Percentiles rank a stretch among this genome's conserved stretches.
These are phyloP conservation scores for Acer yangbiense DNA, from an alignment of 345 rosid genomes.

Conservation along the genomic window DNA sequence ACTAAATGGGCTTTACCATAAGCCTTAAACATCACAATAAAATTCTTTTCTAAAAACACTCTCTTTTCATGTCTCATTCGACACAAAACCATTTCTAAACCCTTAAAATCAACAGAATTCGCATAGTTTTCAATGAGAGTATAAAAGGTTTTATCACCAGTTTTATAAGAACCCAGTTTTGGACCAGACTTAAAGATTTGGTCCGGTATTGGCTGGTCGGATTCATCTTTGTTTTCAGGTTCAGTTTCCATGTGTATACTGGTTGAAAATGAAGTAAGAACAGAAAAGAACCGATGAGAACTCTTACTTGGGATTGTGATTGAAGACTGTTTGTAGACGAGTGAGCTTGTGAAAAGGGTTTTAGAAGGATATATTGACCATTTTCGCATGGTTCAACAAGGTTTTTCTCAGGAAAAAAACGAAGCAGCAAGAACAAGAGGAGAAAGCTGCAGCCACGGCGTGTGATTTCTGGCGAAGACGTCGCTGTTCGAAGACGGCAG, in stretches of 20 bases:
- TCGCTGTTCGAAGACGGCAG: too few species aligned
- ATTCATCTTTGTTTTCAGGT: constrained; percentile 8
- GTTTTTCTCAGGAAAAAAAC: neutral
- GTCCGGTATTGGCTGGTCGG: constrained; percentile 50
- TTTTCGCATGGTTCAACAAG: constrained; percentile 43
- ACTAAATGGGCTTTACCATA: constrained; percentile 72
- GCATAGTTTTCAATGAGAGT: constrained; percentile 66
- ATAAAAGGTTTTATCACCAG: constrained; percentile 82
- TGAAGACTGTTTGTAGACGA: constrained; percentile 27
- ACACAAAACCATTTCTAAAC: constrained; percentile 57
- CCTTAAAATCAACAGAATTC: constrained; percentile 50
- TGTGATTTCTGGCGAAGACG: too few species aligned
- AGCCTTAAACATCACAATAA: constrained; percentile 64
- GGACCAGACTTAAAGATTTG: constrained; percentile 51
- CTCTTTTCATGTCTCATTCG: constrained; percentile 67
- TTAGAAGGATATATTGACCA: constrained; percentile 34
- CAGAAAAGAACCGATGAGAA: constrained; percentile 25
- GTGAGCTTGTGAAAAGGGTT: constrained; percentile 16
- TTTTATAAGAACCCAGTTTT: constrained; percentile 62
- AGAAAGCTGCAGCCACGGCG: too few species aligned
- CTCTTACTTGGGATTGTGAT: constrained; percentile 40
- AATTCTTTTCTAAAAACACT: constrained; percentile 55
- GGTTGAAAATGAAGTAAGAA: constrained; percentile 19
- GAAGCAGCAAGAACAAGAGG: too few species aligned
- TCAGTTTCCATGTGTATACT: constrained; percentile 26